Percentiles rank a stretch among this genome's conserved stretches.
Evolutionary conservation across 352 stramenopile genomes (phyloP).

Genomic region (Globisporangium polare): DNA sequence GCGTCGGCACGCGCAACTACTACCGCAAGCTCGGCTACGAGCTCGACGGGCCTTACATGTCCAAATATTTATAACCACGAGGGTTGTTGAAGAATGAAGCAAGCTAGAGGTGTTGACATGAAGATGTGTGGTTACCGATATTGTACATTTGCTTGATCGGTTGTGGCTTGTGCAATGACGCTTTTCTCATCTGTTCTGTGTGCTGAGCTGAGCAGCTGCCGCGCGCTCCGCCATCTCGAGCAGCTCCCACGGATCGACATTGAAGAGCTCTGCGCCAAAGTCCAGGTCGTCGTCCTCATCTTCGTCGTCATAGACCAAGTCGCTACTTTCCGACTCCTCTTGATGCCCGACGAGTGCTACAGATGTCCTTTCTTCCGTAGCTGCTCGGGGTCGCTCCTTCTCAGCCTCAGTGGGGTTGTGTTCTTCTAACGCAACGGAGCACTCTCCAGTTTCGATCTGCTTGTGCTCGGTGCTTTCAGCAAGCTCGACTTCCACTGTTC

Average conservation of each 20-base stretch:
- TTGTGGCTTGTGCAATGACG: background rate
- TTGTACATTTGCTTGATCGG: background rate
- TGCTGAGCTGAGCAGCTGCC: constrained; percentile 1
- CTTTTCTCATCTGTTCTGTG: background rate
- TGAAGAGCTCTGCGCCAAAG: constrained; percentile 4
- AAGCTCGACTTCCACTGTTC: background rate
- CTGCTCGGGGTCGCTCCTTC: background rate
- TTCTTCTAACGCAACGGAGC: background rate
- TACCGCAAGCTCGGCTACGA: constrained; percentile 97
- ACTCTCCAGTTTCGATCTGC: background rate
- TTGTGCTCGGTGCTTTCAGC: background rate
- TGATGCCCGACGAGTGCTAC: background rate
- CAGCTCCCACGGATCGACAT: constrained; percentile 12
- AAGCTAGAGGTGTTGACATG: background rate
- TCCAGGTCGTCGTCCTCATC: constrained; percentile 8
- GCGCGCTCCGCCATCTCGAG: constrained; percentile 12
- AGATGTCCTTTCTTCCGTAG: background rate
- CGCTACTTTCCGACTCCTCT: background rate
- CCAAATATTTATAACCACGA: constrained; percentile 75
- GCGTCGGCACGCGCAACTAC: constrained; percentile 95
- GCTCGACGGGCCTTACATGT: constrained; percentile 97
- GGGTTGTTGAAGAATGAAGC: background rate
- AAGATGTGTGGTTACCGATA: background rate
- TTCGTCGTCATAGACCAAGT: background rate
- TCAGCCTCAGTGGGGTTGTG: background rate